These are phyloP conservation scores for Metschnikowia cubensis DNA, from an alignment of 805 yeast genomes.

Conservation along the genomic window DNA sequence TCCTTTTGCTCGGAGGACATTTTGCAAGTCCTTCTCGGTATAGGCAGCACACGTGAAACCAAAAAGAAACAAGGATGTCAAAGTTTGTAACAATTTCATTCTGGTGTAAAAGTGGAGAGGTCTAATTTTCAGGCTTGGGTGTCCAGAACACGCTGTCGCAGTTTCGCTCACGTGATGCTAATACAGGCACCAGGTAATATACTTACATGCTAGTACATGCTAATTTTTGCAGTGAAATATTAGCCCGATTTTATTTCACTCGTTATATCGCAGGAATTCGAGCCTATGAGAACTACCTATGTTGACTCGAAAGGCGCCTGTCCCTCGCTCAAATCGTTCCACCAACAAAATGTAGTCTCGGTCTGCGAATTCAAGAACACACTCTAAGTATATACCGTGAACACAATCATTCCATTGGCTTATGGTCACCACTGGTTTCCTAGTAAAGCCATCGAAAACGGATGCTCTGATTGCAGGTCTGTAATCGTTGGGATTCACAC, in stretches of 20 bases:
- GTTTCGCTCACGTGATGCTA: constrained; percentile 2
- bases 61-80: constrained; percentile 8
- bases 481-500: constrained; percentile 20
- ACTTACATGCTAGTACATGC: neutral
- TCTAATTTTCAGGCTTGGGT: neutral
- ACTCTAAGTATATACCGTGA: constrained; percentile 43
- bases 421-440: constrained; percentile 31
- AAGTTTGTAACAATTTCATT: constrained; percentile 1
- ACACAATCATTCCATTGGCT: constrained; percentile 39
- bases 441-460: constrained; percentile 29
- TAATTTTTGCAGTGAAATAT: neutral
- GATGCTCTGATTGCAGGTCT: constrained; percentile 47
- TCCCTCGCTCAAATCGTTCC: constrained; percentile 49
- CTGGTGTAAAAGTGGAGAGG: neutral
- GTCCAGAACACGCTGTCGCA: constrained; percentile 6
- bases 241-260: neutral
- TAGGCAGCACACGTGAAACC: constrained; percentile 17
- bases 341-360: constrained; percentile 36
- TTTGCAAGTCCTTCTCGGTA: constrained; percentile 13
- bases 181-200: neutral
- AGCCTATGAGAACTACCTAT: constrained; percentile 28
- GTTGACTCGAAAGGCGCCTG: constrained; percentile 35
- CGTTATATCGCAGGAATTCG: neutral
- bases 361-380: constrained; percentile 21
- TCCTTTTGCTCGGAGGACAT: constrained; percentile 12